Percentiles rank a stretch among this genome's conserved stretches.
phyloP scores from a whole-genome alignment of 2,329 filamentous ascomycete genomes.

The Penicillium sp. region DNA sequence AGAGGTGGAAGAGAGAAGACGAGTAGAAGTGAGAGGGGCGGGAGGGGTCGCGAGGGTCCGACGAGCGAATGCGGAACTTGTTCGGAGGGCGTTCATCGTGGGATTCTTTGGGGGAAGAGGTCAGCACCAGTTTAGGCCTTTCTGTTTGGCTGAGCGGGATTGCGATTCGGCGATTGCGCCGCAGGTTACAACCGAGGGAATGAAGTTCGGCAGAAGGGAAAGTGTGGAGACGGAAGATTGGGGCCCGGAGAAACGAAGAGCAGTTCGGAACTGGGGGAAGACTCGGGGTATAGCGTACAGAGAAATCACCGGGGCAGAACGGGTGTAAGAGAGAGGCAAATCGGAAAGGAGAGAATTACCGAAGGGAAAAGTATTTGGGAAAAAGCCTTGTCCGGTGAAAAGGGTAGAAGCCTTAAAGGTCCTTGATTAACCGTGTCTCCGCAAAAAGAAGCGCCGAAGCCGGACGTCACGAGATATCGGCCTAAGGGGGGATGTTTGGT shows the following conservation, averaged over 20 bases:
- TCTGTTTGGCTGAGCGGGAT: conserved; percentile 23
- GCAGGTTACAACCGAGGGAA: conserved; percentile 34
- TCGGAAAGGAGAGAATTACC: conserved; percentile 20
- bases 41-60: conserved; percentile 31
- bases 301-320: conserved; percentile 16
- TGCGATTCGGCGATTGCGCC: conserved; percentile 7
- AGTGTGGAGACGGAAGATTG: conserved; percentile 27
- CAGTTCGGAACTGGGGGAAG: conserved; percentile 2
- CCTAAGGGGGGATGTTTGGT: neutral
- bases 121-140: conserved; percentile 17
- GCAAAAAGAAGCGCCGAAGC: conserved; percentile 30
- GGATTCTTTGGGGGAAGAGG: conserved; percentile 11
- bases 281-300: conserved; percentile 1
- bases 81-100: conserved; percentile 40
- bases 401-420: conserved; percentile 4
- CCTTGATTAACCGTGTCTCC: conserved; percentile 7
- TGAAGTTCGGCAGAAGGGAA: conserved; percentile 39
- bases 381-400: conserved; percentile 29
- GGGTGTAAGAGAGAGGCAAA: conserved; percentile 17
- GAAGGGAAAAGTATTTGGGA: conserved; percentile 12
- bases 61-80: conserved; percentile 42
- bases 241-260: conserved; percentile 6
- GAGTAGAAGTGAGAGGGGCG: conserved; percentile 32
- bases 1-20: conserved; percentile 29
- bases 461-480: conserved; percentile 23